Percentiles rank a stretch among this genome's conserved stretches.
Evolutionary conservation across 164 flowering plant species (phyloP).

Genomic region (Stephania japonica): DNA sequence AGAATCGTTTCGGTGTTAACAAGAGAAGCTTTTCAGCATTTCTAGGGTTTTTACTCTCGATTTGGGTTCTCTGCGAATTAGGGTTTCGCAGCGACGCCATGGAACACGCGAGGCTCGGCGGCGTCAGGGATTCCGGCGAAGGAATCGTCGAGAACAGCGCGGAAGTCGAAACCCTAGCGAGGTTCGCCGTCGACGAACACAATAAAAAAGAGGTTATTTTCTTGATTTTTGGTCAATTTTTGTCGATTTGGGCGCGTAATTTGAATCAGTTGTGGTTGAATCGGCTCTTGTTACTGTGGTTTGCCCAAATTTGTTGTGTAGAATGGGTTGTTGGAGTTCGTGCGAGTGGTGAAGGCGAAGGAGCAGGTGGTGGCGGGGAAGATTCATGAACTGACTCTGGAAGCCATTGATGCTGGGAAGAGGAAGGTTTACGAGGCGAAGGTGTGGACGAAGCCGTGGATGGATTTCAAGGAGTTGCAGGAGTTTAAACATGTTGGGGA

Average conservation of each 20-base stretch:
- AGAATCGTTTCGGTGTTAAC: not conserved
- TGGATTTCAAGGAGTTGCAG: conserved; percentile 63
- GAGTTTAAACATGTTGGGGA: conserved; percentile 57
- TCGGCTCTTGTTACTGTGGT: not conserved
- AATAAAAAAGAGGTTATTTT: conserved; percentile 50
- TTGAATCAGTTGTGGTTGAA: too few relatives aligned
- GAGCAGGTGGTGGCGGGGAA: conserved; percentile 77
- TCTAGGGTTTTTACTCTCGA: not conserved
- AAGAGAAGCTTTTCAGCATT: not conserved
- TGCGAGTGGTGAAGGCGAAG: conserved; percentile 54
- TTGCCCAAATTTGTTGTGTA: conserved; percentile 13
- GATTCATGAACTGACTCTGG: conserved; percentile 58
- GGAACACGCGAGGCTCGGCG: conserved; percentile 28
- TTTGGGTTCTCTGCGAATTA: conserved; percentile 8
- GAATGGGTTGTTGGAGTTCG: conserved; percentile 62
- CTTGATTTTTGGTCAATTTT: not conserved
- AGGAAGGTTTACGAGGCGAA: conserved; percentile 68
- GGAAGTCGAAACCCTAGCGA: conserved; percentile 40
- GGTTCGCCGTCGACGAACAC: conserved; percentile 59
- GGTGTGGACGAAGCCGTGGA: conserved; percentile 73
- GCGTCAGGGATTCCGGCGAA: conserved; percentile 18
- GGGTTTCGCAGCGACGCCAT: conserved; percentile 7
- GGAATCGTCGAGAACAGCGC: conserved; percentile 22
- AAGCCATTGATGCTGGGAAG: conserved; percentile 61
- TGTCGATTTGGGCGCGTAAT: not conserved